These are phyloP conservation scores for Laetiporus sulphureus DNA, from an alignment of 1,284 basidiomycete genomes.

Conservation along the genomic window DNA sequence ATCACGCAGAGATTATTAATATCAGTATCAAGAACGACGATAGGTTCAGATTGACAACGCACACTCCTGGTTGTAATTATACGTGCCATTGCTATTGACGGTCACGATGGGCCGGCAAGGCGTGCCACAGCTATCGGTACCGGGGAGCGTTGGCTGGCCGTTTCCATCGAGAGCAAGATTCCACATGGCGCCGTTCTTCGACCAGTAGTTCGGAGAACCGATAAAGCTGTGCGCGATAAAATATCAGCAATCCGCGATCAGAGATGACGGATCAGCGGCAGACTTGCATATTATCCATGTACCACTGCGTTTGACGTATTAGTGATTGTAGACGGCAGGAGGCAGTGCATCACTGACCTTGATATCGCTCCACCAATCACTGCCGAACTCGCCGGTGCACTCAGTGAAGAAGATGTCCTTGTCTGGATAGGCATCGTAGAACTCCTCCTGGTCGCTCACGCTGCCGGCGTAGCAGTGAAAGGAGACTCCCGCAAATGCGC, in stretches of 20 bases:
- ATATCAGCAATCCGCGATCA: background rate
- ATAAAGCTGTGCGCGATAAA: constrained; percentile 28
- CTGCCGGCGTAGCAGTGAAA: constrained; percentile 46
- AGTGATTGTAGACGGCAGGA: constrained; percentile 1
- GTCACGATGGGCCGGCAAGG: constrained; percentile 63
- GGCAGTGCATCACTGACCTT: constrained; percentile 37
- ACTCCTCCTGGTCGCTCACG: constrained; percentile 34
- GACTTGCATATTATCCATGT: constrained; percentile 62
- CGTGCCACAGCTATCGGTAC: constrained; percentile 52
- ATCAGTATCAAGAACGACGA: background rate
- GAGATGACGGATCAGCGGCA: background rate
- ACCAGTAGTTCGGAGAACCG: constrained; percentile 38
- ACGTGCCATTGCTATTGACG: constrained; percentile 56
- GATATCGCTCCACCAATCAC: constrained; percentile 77
- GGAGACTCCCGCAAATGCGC: constrained; percentile 39
- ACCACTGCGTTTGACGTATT: constrained; percentile 43
- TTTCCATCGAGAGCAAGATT: constrained; percentile 58
- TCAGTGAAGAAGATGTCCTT: constrained; percentile 50
- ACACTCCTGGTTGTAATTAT: constrained; percentile 69
- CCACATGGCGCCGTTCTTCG: constrained; percentile 62
- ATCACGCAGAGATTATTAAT: background rate
- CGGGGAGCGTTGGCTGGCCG: constrained; percentile 58
- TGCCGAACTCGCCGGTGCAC: constrained; percentile 41
- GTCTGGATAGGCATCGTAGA: constrained; percentile 37
- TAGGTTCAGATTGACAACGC: constrained; percentile 17